phyloP scores from a whole-genome alignment of 805 yeast species.

The Kluyveromyces lactis region DNA sequence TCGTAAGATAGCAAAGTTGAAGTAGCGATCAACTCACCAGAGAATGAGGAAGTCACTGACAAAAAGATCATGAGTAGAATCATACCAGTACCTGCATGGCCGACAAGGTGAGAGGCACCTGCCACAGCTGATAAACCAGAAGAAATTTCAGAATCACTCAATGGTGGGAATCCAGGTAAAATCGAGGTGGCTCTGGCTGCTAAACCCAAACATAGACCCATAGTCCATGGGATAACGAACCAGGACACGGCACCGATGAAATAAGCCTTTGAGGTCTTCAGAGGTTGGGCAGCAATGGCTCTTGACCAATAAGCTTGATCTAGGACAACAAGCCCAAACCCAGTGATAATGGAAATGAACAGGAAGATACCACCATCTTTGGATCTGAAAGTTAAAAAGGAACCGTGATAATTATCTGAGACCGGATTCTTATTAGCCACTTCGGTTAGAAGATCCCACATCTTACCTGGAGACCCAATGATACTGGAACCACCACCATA shows the following conservation, averaged over 20 bases:
- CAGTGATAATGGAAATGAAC: conserved; percentile 28
- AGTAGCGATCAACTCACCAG: conserved; percentile 36
- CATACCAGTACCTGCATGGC: conserved; percentile 36
- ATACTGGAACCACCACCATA: conserved; percentile 27
- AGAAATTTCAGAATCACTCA: conserved; percentile 30
- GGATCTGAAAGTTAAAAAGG: conserved; percentile 32
- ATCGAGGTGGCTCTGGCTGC: conserved; percentile 31
- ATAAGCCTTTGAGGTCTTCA: conserved; percentile 31
- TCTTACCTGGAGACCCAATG: conserved; percentile 37
- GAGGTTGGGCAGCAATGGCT: conserved; percentile 36
- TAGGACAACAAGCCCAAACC: conserved; percentile 31
- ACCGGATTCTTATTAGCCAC: conserved; percentile 29
- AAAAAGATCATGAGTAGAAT: conserved; percentile 36
- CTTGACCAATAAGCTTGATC: conserved; percentile 37
- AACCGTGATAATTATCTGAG: conserved; percentile 28
- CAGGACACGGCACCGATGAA: conserved; percentile 34
- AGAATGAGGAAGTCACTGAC: conserved; percentile 35
- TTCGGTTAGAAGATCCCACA: conserved; percentile 36
- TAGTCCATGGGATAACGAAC: conserved; percentile 33
- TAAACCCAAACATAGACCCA: conserved; percentile 33
- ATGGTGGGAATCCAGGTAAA: conserved; percentile 29
- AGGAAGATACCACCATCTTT: conserved; percentile 27
- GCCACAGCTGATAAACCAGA: conserved; percentile 37
- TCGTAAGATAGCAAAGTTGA: conserved; percentile 39
- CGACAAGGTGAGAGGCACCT: conserved; percentile 33